Percentiles rank a stretch among this genome's conserved stretches.
phyloP scores from a whole-genome alignment of 495 filamentous ascomycete genomes.

The Choiromyces venosus region DNA sequence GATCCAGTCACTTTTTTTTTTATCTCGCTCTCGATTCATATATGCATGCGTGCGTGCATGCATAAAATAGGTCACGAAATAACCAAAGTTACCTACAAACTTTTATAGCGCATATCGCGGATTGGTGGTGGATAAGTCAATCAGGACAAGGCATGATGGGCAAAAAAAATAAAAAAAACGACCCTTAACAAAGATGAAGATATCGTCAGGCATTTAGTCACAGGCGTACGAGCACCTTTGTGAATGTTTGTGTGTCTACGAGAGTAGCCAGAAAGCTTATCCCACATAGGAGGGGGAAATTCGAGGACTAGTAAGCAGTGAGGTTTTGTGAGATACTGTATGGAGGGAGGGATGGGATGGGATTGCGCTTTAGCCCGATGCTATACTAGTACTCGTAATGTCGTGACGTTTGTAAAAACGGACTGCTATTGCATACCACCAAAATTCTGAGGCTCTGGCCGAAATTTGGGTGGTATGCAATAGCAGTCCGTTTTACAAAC shows the following conservation, averaged over 20 bases:
- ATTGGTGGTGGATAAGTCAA: background rate
- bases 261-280: background rate
- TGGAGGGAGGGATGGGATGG: no score
- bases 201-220: background rate
- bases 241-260: background rate
- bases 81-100: no score
- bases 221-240: background rate
- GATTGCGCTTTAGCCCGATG: background rate
- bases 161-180: no score
- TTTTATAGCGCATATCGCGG: background rate
- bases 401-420: no score
- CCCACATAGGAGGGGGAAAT: background rate
- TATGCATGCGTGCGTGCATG: no score
- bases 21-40: no score
- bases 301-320: background rate
- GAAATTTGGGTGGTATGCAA: no score
- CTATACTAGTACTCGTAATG: no score
- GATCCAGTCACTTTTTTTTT: background rate
- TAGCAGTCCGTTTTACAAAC: no score
- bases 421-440: no score
- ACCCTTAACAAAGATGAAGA: background rate
- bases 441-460: no score
- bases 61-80: background rate
- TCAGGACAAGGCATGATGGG: background rate
- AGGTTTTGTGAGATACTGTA: background rate